Evolutionary conservation across 2,329 filamentous ascomycete species (phyloP), one percentile per base, ranked within the genome.

Genomic region (Fusarium camptoceras): DNA sequence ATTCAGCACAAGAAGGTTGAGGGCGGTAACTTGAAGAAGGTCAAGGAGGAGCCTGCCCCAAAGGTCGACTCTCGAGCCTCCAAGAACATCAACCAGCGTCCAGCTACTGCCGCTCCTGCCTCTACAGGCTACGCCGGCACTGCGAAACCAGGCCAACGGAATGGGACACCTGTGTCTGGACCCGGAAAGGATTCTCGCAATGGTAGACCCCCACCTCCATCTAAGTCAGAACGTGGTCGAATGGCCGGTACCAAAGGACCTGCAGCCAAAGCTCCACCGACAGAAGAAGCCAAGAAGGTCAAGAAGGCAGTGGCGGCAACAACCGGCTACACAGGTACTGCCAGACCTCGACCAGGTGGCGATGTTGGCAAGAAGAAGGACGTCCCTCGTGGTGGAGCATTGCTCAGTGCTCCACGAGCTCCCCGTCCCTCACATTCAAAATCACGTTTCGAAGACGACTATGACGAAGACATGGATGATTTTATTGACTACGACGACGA

Each of bases 1-100:
- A 92, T 94, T 71, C 91, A 93, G 76, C 91, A 94, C 78, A 93
- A 93, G 77, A 85, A 90, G 22, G 86, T 89, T 3, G 91, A 92
- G 72, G 91, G 89, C 74, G 79, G 85, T n/a, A 81, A 85, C 9
- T 83, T 55, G 27, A 74, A 66, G 65, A 66, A 84, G 77, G 85
- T 83, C 64, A 85, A 83, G 70, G 85, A 86, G 48, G 83, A 83
- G 30, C 75, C 75, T 20, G 24, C 51, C 24, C 73, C 76, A n/a
- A 78, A 76, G 66, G 50, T 51, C 3, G 71, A 71, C 39, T 65
- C 72, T n/a, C 67, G 70, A 37, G 58, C 51, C 15, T 42, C 56
- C 14, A 80, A 76, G 70, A 72, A 30, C 12, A 7, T 34, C 20
- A 66, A 73, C 50, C 66, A 63, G 20, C 54, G 61, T 8, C 59